Conservation (phyloP, 176 grass and related monocot species). For the Alloteropsis semialata region DNA sequence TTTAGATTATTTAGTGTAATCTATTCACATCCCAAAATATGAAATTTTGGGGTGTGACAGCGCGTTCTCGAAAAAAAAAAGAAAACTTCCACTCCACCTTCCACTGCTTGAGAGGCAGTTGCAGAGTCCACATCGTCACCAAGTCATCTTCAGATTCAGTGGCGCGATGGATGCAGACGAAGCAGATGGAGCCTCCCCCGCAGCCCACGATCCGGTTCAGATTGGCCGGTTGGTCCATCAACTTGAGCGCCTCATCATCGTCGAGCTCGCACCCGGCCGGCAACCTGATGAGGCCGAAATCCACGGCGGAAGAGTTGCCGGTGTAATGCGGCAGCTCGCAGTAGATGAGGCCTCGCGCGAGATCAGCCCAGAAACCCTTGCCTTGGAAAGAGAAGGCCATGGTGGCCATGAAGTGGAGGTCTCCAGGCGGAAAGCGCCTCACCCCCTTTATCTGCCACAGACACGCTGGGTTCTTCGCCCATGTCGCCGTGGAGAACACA, state of each 20-base stretch:
- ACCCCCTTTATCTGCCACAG: no score
- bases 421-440: not conserved
- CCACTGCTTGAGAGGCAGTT: not conserved
- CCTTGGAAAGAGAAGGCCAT: not conserved
- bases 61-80: no score
- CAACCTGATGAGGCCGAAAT: not conserved
- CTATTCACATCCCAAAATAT: no score
- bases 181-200: not conserved
- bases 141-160: not conserved
- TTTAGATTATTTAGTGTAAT: no score
- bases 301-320: not conserved
- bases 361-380: conserved; percentile 8
- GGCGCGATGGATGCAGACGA: not conserved
- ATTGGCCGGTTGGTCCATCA: no score
- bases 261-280: not conserved
- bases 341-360: not conserved
- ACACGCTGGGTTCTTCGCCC: no score
- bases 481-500: no score
- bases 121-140: not conserved
- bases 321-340: not conserved
- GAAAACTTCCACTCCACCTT: not conserved
- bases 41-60: no score
- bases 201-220: not conserved
- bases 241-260: no score
- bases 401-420: not conserved